phyloP scores from a whole-genome alignment of 495 filamentous ascomycete genomes.

The Clohesyomyces aquaticus region DNA sequence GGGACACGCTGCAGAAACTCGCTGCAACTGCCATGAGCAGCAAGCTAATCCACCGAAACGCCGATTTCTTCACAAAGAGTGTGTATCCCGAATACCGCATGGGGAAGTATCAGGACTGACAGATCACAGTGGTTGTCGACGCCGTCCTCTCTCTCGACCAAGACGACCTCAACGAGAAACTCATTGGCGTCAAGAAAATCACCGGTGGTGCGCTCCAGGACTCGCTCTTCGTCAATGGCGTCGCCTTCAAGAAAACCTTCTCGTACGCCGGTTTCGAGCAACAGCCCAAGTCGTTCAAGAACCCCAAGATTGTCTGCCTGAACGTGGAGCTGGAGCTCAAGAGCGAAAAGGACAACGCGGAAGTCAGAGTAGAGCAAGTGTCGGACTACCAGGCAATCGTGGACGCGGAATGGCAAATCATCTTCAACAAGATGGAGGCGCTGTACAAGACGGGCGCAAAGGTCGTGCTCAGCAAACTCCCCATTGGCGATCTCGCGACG shows the following conservation, averaged over 20 bases:
- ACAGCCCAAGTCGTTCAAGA: conserved; percentile 91
- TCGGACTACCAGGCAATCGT: conserved; percentile 99
- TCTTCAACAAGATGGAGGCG: conserved; percentile 97
- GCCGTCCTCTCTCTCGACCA: conserved; percentile 97
- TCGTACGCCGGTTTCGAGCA: conserved; percentile 99
- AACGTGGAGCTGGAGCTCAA: conserved; percentile 98
- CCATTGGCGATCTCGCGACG: conserved; percentile 95
- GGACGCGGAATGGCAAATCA: conserved; percentile 99
- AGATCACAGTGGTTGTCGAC: conserved; percentile 76
- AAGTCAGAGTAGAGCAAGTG: conserved; percentile 96
- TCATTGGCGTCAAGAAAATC: conserved; percentile 97
- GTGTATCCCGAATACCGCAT: background rate
- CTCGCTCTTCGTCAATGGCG: conserved; percentile 95
- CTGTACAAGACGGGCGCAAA: conserved; percentile 90
- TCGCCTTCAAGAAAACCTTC: conserved; percentile 99
- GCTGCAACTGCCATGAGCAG: conserved; percentile 99
- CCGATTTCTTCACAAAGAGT: conserved; percentile 93
- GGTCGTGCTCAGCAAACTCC: conserved; percentile 94
- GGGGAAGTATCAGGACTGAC: background rate
- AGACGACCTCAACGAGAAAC: conserved; percentile 93
- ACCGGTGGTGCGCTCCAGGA: conserved; percentile 96
- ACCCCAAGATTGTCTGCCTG: conserved; percentile 93
- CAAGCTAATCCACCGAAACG: conserved; percentile 97
- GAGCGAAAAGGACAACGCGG: conserved; percentile 98
- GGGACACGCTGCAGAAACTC: conserved; percentile 86